These are phyloP conservation scores for Metschnikowia matae DNA, from an alignment of 805 yeast genomes.

Conservation along the genomic window DNA sequence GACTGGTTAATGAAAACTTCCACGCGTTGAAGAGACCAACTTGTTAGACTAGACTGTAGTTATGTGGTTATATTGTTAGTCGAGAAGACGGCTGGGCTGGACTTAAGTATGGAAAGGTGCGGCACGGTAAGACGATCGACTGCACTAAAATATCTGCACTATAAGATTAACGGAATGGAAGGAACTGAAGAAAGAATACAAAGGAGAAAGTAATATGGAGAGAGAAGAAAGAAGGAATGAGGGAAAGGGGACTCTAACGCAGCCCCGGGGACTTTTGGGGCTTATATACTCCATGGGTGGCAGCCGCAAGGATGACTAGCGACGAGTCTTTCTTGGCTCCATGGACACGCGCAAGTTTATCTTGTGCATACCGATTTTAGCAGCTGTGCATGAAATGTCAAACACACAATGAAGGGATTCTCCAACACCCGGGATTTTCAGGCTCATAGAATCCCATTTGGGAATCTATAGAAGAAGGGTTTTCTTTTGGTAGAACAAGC, in stretches of 20 bases:
- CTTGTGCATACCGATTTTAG: conserved; percentile 1
- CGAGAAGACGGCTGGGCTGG: too few species aligned
- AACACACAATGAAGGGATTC: neutral
- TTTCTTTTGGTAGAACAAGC: neutral
- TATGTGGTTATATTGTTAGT: too few species aligned
- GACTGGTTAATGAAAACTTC: too few species aligned
- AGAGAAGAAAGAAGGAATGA: too few species aligned
- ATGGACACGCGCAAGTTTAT: conserved; percentile 3
- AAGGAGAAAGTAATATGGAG: too few species aligned
- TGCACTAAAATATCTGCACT: neutral
- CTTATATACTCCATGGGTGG: neutral
- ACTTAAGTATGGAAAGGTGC: too few species aligned
- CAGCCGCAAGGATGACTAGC: neutral
- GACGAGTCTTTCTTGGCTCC: conserved; percentile 2
- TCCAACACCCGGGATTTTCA: neutral
- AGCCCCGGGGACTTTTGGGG: neutral
- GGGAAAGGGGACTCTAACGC: too few species aligned
- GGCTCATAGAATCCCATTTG: too few species aligned
- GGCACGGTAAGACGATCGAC: too few species aligned
- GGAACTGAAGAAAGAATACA: too few species aligned
- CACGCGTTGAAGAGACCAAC: too few species aligned
- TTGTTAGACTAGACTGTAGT: too few species aligned
- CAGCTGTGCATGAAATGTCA: conserved; percentile 1
- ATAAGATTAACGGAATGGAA: neutral
- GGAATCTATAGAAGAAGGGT: neutral